Evolutionary conservation across 805 yeast species (phyloP), one percentile per base, ranked within the genome.

Genomic region (Torulaspora maleeae): DNA sequence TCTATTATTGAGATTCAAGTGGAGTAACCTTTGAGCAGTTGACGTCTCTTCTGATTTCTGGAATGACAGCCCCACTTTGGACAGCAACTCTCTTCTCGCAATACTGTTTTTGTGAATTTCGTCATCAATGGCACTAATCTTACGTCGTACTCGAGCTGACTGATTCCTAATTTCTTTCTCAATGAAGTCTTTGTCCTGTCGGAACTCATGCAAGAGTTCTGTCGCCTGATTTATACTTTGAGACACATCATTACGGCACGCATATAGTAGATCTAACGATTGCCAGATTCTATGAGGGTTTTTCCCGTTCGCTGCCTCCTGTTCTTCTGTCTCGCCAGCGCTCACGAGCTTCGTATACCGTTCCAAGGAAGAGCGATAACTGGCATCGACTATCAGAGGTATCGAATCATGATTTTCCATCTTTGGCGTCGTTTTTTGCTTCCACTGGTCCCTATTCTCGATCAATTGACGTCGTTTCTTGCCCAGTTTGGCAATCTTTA

Each of bases 261-360:
- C 52, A 49, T 39, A 32, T 15, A 48, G 39, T 27, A 45, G 11
- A 15, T 25, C 17, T 29, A 44, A 30, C 4, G 51, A 38, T 22
- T 27, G 27, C 11, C 39, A 32, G 3, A 42, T 27, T 16, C 29
- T 29, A 20, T 36, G 36, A 10, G 38, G 42, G 27, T 40, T 39
- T 17, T 41, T 43, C 20, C 47, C 16, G 22, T 24, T 10, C 15
- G 32, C 27, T 34, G 1, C n/a, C 33, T 16, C 42, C 8, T 40
- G 27, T 25, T 17, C 29, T 27, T 8, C 12, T 43, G 34, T 5
- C 32, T 44, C 12, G 48, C 51, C 35, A 59, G 41, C 4, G 53
- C 50, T 1, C 65, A 60, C 56, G 16, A 55, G 24, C 28, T 55
- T 59, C 35, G 61, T 53, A 42, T 63, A 63, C 15, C 44, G 41